Percentiles rank a stretch among this genome's conserved stretches.
Conservation (phyloP, 1,284 basidiomycete genomes). For the Cutaneotrichosporon sp. region DNA sequence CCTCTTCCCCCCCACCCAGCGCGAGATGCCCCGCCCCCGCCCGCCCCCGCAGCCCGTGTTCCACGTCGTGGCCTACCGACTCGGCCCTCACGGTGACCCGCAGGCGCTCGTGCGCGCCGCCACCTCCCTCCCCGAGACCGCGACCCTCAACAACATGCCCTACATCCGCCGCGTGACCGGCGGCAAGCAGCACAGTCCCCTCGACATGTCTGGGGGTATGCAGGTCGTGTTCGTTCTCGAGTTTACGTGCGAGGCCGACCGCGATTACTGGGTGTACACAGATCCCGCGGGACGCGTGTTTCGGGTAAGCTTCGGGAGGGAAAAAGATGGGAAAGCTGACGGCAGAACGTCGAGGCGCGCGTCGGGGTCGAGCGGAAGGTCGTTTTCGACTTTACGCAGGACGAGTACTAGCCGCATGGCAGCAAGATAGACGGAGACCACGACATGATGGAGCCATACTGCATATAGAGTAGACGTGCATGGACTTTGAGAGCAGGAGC, state of each 20-base stretch:
- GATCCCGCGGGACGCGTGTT: slow-evolving; percentile 41
- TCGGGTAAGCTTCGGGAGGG: slow-evolving; percentile 21
- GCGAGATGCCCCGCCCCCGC: too few relatives aligned
- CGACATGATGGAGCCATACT: too few relatives aligned
- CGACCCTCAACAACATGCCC: slow-evolving; percentile 16
- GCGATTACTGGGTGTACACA: slow-evolving; percentile 39
- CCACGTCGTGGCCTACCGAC: background rate
- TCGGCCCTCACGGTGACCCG: background rate
- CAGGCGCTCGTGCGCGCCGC: background rate
- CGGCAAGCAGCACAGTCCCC: slow-evolving; percentile 40
- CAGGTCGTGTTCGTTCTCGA: slow-evolving; percentile 44
- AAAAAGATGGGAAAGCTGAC: background rate
- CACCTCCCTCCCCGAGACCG: background rate
- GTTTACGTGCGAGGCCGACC: slow-evolving; percentile 38
- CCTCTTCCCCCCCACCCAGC: too few relatives aligned
- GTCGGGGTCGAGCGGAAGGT: slow-evolving; percentile 31
- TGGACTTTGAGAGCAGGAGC: too few relatives aligned
- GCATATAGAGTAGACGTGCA: too few relatives aligned
- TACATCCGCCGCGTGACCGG: slow-evolving; percentile 38
- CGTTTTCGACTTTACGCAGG: slow-evolving; percentile 40
- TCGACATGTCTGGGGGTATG: slow-evolving; percentile 38
- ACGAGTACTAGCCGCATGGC: slow-evolving; percentile 23
- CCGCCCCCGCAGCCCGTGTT: too few relatives aligned
- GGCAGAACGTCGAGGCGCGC: slow-evolving; percentile 9
- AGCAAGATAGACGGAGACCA: too few relatives aligned